Evolutionary conservation across 768 basidiomycete species (phyloP).

Genomic region (Hydnomerulius pinastri): DNA sequence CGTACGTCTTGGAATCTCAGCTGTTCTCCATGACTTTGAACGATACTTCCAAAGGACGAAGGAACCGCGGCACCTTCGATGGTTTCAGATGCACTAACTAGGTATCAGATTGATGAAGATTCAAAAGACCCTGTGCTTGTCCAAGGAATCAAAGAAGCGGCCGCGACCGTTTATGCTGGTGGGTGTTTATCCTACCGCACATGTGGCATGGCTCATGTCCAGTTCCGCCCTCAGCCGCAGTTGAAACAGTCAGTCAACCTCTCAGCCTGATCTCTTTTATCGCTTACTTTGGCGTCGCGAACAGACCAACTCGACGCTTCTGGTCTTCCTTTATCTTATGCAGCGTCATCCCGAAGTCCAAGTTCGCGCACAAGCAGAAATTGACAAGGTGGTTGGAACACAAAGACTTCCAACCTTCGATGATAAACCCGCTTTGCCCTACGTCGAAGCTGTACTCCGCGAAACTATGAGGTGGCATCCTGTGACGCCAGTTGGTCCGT

Average conservation of each 20-base stretch:
- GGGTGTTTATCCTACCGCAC: no score
- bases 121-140: conserved; percentile 11
- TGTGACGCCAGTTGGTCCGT: conserved; percentile 26
- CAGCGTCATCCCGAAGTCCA: conserved; percentile 29
- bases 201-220: no score
- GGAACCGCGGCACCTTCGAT: conserved; percentile 13
- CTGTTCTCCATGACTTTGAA: no score
- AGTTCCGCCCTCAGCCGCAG: conserved; percentile 22
- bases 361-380: conserved; percentile 32
- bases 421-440: conserved; percentile 31
- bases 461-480: conserved; percentile 35
- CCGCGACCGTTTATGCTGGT: conserved; percentile 23
- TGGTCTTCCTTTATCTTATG: conserved; percentile 33
- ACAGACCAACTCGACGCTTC: conserved; percentile 28
- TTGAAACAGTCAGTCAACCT: conserved; percentile 34
- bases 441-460: conserved; percentile 34
- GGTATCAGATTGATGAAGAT: conserved; percentile 5
- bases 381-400: conserved; percentile 31
- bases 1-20: no score
- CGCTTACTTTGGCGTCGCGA: no score
- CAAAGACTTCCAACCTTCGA: conserved; percentile 32
- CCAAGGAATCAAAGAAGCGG: conserved; percentile 16
- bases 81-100: conserved; percentile 16
- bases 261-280: background rate
- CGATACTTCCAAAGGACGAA: no score